Base-by-base conservation (phyloP, 2,329 filamentous ascomycete species). In the Hymenoscyphus repandus region DNA sequence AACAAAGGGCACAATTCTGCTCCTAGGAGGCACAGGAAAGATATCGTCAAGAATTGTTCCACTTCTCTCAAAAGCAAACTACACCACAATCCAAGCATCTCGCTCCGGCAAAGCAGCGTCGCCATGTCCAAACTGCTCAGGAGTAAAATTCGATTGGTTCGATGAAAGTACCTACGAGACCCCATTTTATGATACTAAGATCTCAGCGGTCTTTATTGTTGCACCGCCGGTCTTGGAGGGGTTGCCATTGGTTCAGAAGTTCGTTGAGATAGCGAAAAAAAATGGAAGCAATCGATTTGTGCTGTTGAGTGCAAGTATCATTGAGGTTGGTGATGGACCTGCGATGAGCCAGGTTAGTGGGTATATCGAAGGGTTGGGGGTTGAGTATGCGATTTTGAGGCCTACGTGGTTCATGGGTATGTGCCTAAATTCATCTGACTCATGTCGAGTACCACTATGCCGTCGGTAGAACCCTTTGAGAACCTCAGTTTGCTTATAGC, bases 361-460 rank as follows among this genome's bases (percentile, higher is more conserved):
- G 31, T 71, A 72, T 49, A 56, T 76, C 20, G 53, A 63, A 7
- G 62, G 69, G 58, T 64, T 71, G 1, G 63, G 67, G 13, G 57
- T 72, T 1, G 70, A 72, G 46, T 77, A 69, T 65, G 66, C 67
- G 5, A 67, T 74, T 6, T 51, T 78, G 55, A 59, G 72, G 50
- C 72, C 74, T 4, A 72, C 69, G 13, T 78, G 74, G 72, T 77
- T 78, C 50, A 73, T 73, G 64, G 65, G 71, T 72, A 62, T 52
- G 64, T 60, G 13, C 5, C 6, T 37, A 31, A 32, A n/a, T 41
- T n/a, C 41, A 12, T 12, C 2, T 20, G 5, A 6, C 41, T 27
- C 22, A 7, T 4, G 22, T 27, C 22, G 22, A 27, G 22, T 4
- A 13, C n/a, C 39, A 22, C 5, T 18, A n/a, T 44, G 7, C 15